Evolutionary conservation across 257 asterid species (phyloP), one percentile per base, ranked within the genome.

Genomic region (Mentha longifolia): DNA sequence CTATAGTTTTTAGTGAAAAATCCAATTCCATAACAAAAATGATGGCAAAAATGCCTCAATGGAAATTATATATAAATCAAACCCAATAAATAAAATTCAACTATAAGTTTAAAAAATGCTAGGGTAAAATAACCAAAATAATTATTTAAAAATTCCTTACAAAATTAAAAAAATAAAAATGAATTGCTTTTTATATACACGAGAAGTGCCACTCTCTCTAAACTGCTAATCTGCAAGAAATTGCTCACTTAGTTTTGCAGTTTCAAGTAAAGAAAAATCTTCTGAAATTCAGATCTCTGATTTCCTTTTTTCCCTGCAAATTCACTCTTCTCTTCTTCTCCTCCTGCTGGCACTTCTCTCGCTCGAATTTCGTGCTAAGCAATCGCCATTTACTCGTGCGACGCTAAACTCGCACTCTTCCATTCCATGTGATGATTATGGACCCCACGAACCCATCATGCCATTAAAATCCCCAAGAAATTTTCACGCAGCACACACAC

Each of bases 351-450:
- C 72, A 52, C 50, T 19, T 8, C 25, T 51, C 68, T 49, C 67
- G 61, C 82, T 81, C 75, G 81, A 65, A 72, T 60, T 74, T 73
- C 66, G 84, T 73, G 83, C 78, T 58, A 65, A 74, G 82, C 15
- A 65, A 57, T 56, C 67, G 22, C 67, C 54, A 7, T 61, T 67
- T 43, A 49, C 55, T 63, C 68, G 22, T 65, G 75, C 56, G 68
- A 81, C 89, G 84, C 49, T 74, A 81, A 82, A 65, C 81, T 79
- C 80, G 89, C 87, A 60, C 50, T 35, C 39, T 7, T 35, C 8
- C 7, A 74, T 68, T 67, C 85, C 95, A 84, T 79, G 87, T 80
- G 92, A 77, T 79, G 9, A 61, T 60, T 43, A 43, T 42, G 69
- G 45, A 20, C 73, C 65, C 71, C 84, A 33, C 79, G 37, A 41